Evolutionary conservation across 192 early-diverging fungal genomes (phyloP).

Genomic region (Podila minutissima): DNA sequence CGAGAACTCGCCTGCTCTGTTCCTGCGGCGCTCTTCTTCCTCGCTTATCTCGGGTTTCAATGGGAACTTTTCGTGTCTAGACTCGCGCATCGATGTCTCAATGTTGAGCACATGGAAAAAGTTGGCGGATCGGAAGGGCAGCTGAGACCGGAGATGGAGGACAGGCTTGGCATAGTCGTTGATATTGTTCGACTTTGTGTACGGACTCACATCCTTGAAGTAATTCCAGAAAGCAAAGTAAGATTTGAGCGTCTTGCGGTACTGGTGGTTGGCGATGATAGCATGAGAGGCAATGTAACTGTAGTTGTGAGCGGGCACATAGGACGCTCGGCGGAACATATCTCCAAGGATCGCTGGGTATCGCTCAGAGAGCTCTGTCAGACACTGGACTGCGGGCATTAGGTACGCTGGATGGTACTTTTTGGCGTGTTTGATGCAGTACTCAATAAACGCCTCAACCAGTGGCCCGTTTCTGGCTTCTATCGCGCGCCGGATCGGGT

Average conservation of each 20-base stretch:
- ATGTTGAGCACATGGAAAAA: slow-evolving; percentile 16
- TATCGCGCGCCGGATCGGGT: slow-evolving; percentile 42
- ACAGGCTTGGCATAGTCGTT: slow-evolving; percentile 44
- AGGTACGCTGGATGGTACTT: slow-evolving; percentile 47
- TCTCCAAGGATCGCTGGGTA: slow-evolving; percentile 30
- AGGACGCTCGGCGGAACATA: slow-evolving; percentile 44
- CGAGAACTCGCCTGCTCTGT: slow-evolving; percentile 10
- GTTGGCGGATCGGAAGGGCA: slow-evolving; percentile 28
- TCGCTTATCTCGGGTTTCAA: not conserved
- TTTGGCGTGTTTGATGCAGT: slow-evolving; percentile 48
- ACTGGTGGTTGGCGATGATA: slow-evolving; percentile 36
- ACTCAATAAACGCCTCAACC: slow-evolving; percentile 36
- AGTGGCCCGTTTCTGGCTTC: slow-evolving; percentile 30
- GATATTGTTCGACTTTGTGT: slow-evolving; percentile 37
- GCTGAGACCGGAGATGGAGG: slow-evolving; percentile 36
- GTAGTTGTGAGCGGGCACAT: slow-evolving; percentile 40
- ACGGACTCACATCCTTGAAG: slow-evolving; percentile 2
- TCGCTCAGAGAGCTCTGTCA: slow-evolving; percentile 44
- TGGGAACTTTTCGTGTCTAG: slow-evolving; percentile 14
- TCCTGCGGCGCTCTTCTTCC: slow-evolving; percentile 16
- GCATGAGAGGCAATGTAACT: slow-evolving; percentile 42
- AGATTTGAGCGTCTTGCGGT: slow-evolving; percentile 6
- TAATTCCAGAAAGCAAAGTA: slow-evolving; percentile 41
- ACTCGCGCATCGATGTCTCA: slow-evolving; percentile 27
- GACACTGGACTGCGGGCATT: slow-evolving; percentile 46